A percentile compares a stretch with the other conserved stretches of the same genome.
These are phyloP conservation scores for Yamadazyma jaroonii DNA, from an alignment of 1,139 yeast genomes.

Conservation along the genomic window DNA sequence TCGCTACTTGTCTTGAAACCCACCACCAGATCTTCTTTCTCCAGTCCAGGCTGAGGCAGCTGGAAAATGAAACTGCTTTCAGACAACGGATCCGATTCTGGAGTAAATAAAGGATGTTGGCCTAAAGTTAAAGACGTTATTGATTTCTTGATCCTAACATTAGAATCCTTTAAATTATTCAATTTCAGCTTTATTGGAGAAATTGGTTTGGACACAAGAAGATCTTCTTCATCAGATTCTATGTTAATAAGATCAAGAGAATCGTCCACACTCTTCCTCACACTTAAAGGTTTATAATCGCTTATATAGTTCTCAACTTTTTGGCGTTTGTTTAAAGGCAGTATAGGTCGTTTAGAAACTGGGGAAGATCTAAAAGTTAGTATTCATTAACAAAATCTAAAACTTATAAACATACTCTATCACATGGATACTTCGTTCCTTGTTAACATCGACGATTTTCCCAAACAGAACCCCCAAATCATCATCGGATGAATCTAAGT, in stretches of 20 bases:
- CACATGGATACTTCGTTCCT: not conserved
- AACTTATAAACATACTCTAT: conserved; percentile 2
- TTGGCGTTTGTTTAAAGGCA: not conserved
- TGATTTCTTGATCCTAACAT: too few species aligned
- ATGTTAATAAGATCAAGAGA: conserved; percentile 4
- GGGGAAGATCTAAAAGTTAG: conserved; percentile 3
- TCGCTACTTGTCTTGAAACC: too few species aligned
- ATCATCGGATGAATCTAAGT: conserved; percentile 2
- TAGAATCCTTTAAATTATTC: too few species aligned
- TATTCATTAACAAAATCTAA: not conserved
- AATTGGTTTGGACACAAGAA: too few species aligned
- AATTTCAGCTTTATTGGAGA: too few species aligned
- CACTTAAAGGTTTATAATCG: not conserved
- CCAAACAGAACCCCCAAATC: not conserved
- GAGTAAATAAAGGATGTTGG: not conserved
- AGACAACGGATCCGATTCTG: conserved; percentile 6
- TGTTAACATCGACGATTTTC: conserved; percentile 3
- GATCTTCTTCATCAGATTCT: not conserved
- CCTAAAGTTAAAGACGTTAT: too few species aligned
- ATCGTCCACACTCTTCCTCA: conserved; percentile 1
- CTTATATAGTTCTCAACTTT: too few species aligned
- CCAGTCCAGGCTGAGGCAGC: conserved; percentile 14
- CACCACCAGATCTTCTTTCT: too few species aligned
- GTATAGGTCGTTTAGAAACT: not conserved
- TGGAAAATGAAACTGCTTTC: conserved; percentile 6